Conservation (phyloP, 345 rosid species). For the Citrus cavaleriei region DNA sequence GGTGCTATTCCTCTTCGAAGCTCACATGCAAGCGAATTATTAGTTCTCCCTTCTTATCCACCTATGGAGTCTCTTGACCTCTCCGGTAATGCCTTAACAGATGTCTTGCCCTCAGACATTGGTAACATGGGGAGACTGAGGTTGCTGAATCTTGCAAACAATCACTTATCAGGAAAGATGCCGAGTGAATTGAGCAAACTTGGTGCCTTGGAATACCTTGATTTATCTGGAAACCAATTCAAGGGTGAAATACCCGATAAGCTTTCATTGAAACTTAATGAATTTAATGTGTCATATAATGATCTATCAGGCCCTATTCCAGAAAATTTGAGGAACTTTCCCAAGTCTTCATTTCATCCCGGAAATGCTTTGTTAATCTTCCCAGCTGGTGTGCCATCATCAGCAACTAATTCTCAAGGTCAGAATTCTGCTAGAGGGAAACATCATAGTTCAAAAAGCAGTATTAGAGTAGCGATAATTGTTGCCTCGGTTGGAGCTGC, state of each 20-base stretch:
- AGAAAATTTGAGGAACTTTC: slow-evolving; percentile 43
- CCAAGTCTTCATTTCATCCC: slow-evolving; percentile 59
- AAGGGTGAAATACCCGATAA: slow-evolving; percentile 61
- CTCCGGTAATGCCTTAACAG: slow-evolving; percentile 65
- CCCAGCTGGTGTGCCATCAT: slow-evolving; percentile 24
- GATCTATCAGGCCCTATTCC: slow-evolving; percentile 71
- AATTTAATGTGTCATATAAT: slow-evolving; percentile 76
- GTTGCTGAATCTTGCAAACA: slow-evolving; percentile 66
- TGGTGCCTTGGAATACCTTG: slow-evolving; percentile 59
- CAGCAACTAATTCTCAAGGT: slow-evolving; percentile 16
- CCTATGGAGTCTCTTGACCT: slow-evolving; percentile 86
- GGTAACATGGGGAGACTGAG: slow-evolving; percentile 56
- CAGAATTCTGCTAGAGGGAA: slow-evolving; percentile 6
- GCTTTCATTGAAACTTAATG: slow-evolving; percentile 55
- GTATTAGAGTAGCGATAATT: slow-evolving; percentile 57
- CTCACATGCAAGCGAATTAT: slow-evolving; percentile 55
- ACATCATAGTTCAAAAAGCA: slow-evolving; percentile 39
- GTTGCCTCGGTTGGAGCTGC: slow-evolving; percentile 70
- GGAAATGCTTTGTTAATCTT: slow-evolving; percentile 56
- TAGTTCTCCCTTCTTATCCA: slow-evolving; percentile 39
- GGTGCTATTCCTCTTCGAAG: slow-evolving; percentile 69
- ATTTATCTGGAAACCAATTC: slow-evolving; percentile 75
- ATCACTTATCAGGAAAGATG: slow-evolving; percentile 60
- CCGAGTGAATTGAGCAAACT: slow-evolving; percentile 79
- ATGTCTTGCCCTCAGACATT: slow-evolving; percentile 57